Evolutionary conservation across 2,329 filamentous ascomycete genomes (phyloP).

Genomic region (Hyphodiscus sp.): DNA sequence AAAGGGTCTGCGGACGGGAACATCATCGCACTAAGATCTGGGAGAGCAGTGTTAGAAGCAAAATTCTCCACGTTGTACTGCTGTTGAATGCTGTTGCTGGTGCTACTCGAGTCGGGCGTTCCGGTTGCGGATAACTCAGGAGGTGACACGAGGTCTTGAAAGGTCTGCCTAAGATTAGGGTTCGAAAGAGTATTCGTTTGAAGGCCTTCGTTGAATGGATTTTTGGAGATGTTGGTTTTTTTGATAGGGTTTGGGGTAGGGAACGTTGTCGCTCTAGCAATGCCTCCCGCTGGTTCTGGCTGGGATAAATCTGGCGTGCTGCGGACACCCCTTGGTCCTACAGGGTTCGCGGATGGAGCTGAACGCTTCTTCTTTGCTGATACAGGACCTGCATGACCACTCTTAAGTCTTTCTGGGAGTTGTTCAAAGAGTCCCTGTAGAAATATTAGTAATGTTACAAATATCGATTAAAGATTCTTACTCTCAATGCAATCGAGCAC

Average conservation of each 20-base stretch:
- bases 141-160: constrained; percentile 23
- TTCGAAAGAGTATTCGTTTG: constrained; percentile 21
- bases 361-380: constrained; percentile 48
- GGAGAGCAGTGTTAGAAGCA: constrained; percentile 34
- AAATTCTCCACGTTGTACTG: constrained; percentile 30
- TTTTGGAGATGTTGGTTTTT: constrained; percentile 16
- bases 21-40: constrained; percentile 72
- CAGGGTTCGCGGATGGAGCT: constrained; percentile 39
- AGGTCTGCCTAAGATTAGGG: constrained; percentile 24
- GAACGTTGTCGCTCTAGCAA: constrained; percentile 23
- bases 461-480: constrained; percentile 37
- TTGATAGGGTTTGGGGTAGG: constrained; percentile 25
- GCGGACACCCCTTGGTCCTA: constrained; percentile 28
- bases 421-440: constrained; percentile 73
- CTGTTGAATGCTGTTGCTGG: constrained; percentile 13
- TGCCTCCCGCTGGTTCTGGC: constrained; percentile 4
- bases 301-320: constrained; percentile 17
- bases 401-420: constrained; percentile 65
- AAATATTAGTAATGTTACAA: constrained; percentile 18
- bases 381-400: constrained; percentile 35
- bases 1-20: constrained; percentile 74
- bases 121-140: constrained; percentile 22
- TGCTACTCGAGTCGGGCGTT: constrained; percentile 22
- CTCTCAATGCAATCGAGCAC: constrained; percentile 70
- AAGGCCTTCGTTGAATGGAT: constrained; percentile 26